Evolutionary conservation across 305 asterid species (phyloP).

Genomic region (Ruellia speciosa): DNA sequence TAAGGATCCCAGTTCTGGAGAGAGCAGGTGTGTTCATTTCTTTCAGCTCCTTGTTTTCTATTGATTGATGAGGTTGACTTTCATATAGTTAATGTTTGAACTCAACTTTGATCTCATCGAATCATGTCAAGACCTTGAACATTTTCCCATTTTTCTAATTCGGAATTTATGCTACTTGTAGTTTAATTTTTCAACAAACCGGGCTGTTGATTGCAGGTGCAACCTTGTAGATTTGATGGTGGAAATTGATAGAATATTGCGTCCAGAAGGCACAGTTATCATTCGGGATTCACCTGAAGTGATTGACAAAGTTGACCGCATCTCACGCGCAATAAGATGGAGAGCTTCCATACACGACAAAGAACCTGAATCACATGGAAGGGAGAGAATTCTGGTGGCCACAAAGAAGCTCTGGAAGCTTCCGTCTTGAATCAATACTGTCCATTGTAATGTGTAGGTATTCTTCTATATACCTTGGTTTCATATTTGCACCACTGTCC

Average conservation of each 20-base stretch:
- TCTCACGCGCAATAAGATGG: slow-evolving; percentile 77
- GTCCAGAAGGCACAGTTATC: slow-evolving; percentile 88
- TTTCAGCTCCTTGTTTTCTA: slow-evolving; percentile 6
- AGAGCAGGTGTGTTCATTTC: slow-evolving; percentile 47
- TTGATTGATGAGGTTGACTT: no score
- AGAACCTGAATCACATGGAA: slow-evolving; percentile 66
- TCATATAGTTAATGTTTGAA: no score
- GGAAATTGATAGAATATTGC: slow-evolving; percentile 85
- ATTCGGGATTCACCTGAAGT: slow-evolving; percentile 74
- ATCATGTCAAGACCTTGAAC: no score
- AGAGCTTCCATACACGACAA: slow-evolving; percentile 43
- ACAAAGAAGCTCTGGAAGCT: slow-evolving; percentile 62
- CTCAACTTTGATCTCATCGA: no score
- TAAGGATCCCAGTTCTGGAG: slow-evolving; percentile 57
- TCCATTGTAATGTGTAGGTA: slow-evolving; percentile 10
- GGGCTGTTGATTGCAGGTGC: slow-evolving; percentile 48
- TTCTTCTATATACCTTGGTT: slow-evolving; percentile 18
- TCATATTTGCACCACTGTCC: background rate
- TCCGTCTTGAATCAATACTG: slow-evolving; percentile 23
- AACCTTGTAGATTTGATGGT: slow-evolving; percentile 85
- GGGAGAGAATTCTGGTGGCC: slow-evolving; percentile 70
- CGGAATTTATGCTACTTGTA: background rate
- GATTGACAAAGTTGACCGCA: slow-evolving; percentile 51
- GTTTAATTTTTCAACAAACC: slow-evolving; percentile 4
- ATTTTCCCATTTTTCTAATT: no score